phyloP scores from a whole-genome alignment of 352 stramenopile genomes.

The Pythium dissimile region DNA sequence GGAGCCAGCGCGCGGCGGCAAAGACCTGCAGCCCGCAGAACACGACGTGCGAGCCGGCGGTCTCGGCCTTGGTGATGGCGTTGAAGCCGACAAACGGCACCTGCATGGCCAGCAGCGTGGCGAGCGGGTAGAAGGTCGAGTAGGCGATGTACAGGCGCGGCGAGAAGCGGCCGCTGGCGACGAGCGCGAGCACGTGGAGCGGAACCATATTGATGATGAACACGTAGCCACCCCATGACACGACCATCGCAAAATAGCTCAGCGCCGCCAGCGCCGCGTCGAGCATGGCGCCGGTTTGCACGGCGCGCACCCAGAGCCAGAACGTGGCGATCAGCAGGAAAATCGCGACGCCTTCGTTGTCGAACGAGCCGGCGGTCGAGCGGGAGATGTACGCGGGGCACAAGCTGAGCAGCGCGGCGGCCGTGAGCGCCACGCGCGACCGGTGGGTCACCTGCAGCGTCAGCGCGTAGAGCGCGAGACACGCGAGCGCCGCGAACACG shows the following conservation, averaged over 20 bases:
- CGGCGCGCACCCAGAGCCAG: conserved; percentile 92
- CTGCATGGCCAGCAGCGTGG: conserved; percentile 94
- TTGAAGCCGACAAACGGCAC: conserved; percentile 99
- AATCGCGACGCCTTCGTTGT: conserved; percentile 99
- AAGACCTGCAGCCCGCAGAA: conserved; percentile 92
- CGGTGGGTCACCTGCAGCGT: conserved; percentile 76
- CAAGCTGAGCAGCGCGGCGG: conserved; percentile 92
- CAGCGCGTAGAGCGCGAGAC: conserved; percentile 86
- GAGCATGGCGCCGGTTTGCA: conserved; percentile 81
- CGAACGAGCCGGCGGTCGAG: conserved; percentile 97
- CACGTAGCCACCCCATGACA: conserved; percentile 97
- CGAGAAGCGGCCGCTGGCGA: conserved; percentile 90
- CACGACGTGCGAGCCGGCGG: conserved; percentile 76
- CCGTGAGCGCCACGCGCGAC: conserved; percentile 74
- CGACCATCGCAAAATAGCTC: conserved; percentile 96
- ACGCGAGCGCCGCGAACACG: conserved; percentile 82
- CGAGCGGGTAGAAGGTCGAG: conserved; percentile 97
- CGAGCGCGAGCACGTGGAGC: conserved; percentile 90
- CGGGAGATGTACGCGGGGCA: conserved; percentile 97
- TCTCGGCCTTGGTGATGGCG: conserved; percentile 86
- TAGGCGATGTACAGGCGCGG: conserved; percentile 96
- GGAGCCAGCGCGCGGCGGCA: conserved; percentile 52
- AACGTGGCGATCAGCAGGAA: conserved; percentile 97
- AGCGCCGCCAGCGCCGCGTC: conserved; percentile 59
- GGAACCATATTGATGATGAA: conserved; percentile 99